Evolutionary conservation across 2,329 filamentous ascomycete species (phyloP).

Genomic region (Penicillium sp.): DNA sequence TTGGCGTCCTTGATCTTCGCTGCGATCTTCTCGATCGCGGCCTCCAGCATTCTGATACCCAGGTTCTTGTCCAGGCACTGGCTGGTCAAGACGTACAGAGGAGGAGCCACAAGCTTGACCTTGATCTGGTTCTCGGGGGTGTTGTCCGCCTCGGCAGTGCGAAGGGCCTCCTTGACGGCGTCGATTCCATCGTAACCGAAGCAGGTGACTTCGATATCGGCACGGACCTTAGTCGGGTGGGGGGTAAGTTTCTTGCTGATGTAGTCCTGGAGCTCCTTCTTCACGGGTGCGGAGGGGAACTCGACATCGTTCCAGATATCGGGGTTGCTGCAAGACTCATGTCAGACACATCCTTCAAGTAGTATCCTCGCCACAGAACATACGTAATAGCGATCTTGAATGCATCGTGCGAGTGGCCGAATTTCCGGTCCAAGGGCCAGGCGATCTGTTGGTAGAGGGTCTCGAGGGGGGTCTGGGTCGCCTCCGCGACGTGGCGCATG

Average conservation of each 20-base stretch:
- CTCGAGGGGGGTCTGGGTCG: constrained; percentile 92
- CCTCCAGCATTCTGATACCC: constrained; percentile 80
- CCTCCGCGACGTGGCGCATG: constrained; percentile 97
- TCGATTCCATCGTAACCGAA: constrained; percentile 98
- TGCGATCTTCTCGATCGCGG: constrained; percentile 84
- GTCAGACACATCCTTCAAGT: constrained; percentile 7
- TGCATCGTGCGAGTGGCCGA: constrained; percentile 91
- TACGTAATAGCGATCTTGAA: constrained; percentile 99
- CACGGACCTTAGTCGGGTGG: constrained; percentile 97
- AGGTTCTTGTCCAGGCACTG: constrained; percentile 90
- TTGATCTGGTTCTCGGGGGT: constrained; percentile 92
- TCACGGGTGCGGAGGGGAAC: constrained; percentile 81
- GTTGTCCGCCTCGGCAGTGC: constrained; percentile 89
- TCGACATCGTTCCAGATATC: constrained; percentile 92
- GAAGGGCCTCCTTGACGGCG: constrained; percentile 89
- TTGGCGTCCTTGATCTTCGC: constrained; percentile 74
- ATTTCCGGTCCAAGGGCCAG: constrained; percentile 98
- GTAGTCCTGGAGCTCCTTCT: constrained; percentile 88
- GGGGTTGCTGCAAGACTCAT: constrained; percentile 65
- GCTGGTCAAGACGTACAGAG: constrained; percentile 92
- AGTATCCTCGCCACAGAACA: constrained; percentile 27
- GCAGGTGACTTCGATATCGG: constrained; percentile 94
- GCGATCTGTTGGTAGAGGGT: constrained; percentile 88
- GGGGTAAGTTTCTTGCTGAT: constrained; percentile 96
- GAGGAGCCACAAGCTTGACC: constrained; percentile 96